phyloP scores from a whole-genome alignment of 140 eudicot genomes.

The Anethum foeniculum region DNA sequence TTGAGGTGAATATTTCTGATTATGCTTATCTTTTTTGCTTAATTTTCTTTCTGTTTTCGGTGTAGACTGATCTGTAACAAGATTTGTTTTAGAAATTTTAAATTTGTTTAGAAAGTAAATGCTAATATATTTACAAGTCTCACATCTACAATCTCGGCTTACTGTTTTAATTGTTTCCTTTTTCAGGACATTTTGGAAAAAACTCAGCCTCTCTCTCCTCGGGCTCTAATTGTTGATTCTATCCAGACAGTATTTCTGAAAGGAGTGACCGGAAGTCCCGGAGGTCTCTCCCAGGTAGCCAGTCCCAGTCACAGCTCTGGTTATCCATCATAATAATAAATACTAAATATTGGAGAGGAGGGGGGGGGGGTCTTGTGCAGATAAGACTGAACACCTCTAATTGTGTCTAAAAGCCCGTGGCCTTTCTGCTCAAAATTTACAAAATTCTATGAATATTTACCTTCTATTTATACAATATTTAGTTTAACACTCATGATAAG shows the following conservation, averaged over 20 bases:
- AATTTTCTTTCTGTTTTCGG: not conserved
- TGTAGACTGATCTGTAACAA: not conserved
- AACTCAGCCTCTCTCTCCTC: conserved; percentile 53
- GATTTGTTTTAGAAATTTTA: not conserved
- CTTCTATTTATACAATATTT: not conserved
- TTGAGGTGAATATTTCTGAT: conserved; percentile 49
- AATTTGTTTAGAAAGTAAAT: not conserved
- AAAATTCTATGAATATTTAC: not conserved
- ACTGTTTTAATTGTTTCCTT: conserved; percentile 4
- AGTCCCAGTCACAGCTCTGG: conserved; percentile 4
- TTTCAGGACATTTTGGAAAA: conserved; percentile 74
- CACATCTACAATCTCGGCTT: not conserved
- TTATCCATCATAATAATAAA: not conserved
- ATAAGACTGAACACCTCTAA: not conserved
- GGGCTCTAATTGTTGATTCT: conserved; percentile 75
- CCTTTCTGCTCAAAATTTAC: not conserved
- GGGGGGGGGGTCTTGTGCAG: not conserved
- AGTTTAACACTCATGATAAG: not conserved
- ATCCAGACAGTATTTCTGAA: conserved; percentile 74
- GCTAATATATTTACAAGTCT: not conserved
- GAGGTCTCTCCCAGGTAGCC: conserved; percentile 65
- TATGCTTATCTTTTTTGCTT: not conserved
- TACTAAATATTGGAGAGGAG: too few species aligned
- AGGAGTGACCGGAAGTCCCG: conserved; percentile 89
- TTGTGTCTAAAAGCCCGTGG: not conserved